Evolutionary conservation across 2,329 filamentous ascomycete genomes (phyloP).

Genomic region (Plectosphaerella plurivora): DNA sequence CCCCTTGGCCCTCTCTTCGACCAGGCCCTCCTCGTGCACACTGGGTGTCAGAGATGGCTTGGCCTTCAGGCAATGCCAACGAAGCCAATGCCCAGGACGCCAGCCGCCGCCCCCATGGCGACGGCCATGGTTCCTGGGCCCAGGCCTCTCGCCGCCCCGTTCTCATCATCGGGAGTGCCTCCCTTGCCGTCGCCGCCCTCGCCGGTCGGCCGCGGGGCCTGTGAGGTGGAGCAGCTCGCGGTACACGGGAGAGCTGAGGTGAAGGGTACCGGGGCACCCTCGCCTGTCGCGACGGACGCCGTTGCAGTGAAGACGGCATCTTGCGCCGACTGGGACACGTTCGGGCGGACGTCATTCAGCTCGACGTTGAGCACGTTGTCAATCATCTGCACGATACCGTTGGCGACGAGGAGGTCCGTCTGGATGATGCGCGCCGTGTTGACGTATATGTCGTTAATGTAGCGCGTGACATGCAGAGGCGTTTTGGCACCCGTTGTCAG

Average conservation of each 20-base stretch:
- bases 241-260: conserved; percentile 38
- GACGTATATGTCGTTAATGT: conserved; percentile 39
- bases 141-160: conserved; percentile 7
- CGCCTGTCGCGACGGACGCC: conserved; percentile 7
- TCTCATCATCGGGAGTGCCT: conserved; percentile 4
- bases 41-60: too few species aligned
- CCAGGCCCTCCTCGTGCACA: too few species aligned
- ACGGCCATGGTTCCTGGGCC: background rate
- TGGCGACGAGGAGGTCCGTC: conserved; percentile 50
- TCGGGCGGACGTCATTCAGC: conserved; percentile 17
- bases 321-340: conserved; percentile 24
- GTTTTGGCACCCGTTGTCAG: conserved; percentile 3
- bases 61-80: background rate
- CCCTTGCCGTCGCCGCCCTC: conserved; percentile 3
- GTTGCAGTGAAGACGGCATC: conserved; percentile 21
- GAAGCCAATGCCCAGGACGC: background rate
- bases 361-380: conserved; percentile 43
- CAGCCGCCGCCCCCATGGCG: background rate
- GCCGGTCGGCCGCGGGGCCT: background rate
- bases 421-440: conserved; percentile 47
- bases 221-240: conserved; percentile 19
- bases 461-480: conserved; percentile 6
- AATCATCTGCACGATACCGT: conserved; percentile 55
- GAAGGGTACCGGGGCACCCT: conserved; percentile 32
- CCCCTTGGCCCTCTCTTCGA: background rate